Base-by-base conservation (phyloP, 2,329 filamentous ascomycete genomes). In the Arthrobotrys sinensis region DNA sequence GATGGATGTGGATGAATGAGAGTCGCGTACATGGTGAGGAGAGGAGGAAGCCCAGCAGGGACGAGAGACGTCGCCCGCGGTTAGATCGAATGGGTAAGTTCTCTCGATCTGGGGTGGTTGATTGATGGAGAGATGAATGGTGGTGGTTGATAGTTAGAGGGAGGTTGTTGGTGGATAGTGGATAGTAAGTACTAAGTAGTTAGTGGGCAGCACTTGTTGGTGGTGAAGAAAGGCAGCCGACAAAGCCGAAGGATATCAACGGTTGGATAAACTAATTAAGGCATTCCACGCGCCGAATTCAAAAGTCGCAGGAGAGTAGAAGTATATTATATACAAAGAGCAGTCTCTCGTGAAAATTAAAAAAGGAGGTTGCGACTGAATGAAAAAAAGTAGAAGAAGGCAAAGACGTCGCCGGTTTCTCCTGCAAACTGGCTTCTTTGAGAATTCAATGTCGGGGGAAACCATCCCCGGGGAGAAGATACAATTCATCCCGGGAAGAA, bases 361-460 rank as follows among this genome's bases (percentile, higher is more conserved):
- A 60, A n/a, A 43, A 60, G 55, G 36, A 57, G 52, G 52, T 52
- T 32, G 48, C 28, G 28, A 55, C 16, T 32, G 11, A 10, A 48
- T n/a, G 16, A 16, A 57, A 64, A 38, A 48, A 55, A 19, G 65
- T 7, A 32, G 14, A 34, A 19, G 12, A 36, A 24, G 10, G 32
- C n/a, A 19, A 24, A 53, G 46, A 40, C 21, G 46, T 50, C 46
- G 66, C 24, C 50, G 65, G 50, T 55, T 55, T 28, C 45, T 60
- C 63, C 60, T 70, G 66, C 72, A 76, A 76, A 65, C 57, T 76
- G 65, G 69, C 50, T 64, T 64, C 62, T 73, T 66, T 57, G 50
- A 53, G 50, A 16, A 16, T 34, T n/a, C n/a, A n/a, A n/a, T n/a
- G n/a, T n/a, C n/a, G n/a, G n/a, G n/a, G n/a, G n/a, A n/a, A n/a